phyloP scores from a whole-genome alignment of 1,284 basidiomycete genomes.

The Heterobasidion irregulare region DNA sequence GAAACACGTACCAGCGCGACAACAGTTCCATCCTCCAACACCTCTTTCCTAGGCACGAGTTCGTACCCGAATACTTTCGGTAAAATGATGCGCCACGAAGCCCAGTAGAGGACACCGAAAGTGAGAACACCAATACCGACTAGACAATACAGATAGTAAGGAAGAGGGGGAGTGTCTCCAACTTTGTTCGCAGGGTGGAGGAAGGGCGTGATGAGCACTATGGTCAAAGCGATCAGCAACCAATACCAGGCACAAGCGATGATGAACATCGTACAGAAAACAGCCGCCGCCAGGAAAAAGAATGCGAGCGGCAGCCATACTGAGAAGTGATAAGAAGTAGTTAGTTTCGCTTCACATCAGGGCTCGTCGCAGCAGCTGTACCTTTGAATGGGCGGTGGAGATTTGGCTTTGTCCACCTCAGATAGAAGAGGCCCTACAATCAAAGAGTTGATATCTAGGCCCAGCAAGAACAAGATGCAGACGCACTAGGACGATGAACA shows the following conservation, averaged over 20 bases:
- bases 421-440: slow-evolving; percentile 45
- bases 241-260: neutral
- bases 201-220: slow-evolving; percentile 50
- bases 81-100: slow-evolving; percentile 39
- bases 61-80: slow-evolving; percentile 42
- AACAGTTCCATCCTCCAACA: slow-evolving; percentile 45
- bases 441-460: neutral
- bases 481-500: slow-evolving; percentile 44
- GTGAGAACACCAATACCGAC: slow-evolving; percentile 45
- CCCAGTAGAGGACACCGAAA: slow-evolving; percentile 45
- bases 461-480: neutral
- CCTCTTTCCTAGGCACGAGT: slow-evolving; percentile 38
- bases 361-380: slow-evolving; percentile 6
- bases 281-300: slow-evolving; percentile 44
- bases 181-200: slow-evolving; percentile 42
- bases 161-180: slow-evolving; percentile 51
- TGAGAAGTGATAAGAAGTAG: slow-evolving; percentile 25
- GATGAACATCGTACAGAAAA: slow-evolving; percentile 30
- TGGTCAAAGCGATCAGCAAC: neutral
- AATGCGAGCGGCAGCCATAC: slow-evolving; percentile 50
- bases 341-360: neutral
- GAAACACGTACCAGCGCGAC: slow-evolving; percentile 41
- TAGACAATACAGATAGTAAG: slow-evolving; percentile 54
- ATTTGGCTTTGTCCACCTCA: slow-evolving; percentile 42
- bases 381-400: slow-evolving; percentile 49